Evolutionary conservation across 1,284 basidiomycete species (phyloP).

Genomic region (Tylopilus sp.): DNA sequence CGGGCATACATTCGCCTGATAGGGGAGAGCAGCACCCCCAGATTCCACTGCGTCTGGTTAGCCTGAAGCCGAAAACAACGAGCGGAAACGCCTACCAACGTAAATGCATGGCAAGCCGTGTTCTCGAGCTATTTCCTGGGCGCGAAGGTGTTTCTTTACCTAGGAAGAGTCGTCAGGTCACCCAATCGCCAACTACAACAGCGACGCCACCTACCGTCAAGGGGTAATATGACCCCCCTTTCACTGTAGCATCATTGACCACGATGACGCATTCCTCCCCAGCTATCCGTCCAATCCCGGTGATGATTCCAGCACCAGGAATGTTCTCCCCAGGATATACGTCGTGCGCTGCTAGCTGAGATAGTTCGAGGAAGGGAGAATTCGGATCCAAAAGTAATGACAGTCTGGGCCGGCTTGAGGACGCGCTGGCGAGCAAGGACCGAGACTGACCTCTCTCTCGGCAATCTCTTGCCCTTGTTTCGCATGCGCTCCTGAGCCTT

Average conservation of each 20-base stretch:
- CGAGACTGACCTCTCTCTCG: conserved; percentile 71
- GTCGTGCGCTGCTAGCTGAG: conserved; percentile 79
- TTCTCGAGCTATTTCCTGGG: conserved; percentile 89
- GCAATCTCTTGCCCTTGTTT: conserved; percentile 79
- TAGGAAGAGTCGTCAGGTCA: conserved; percentile 27
- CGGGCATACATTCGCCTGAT: conserved; percentile 75
- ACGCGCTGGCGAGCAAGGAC: neutral
- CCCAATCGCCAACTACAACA: neutral
- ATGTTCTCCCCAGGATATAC: conserved; percentile 78
- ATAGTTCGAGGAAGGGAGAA: conserved; percentile 88
- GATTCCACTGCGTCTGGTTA: conserved; percentile 67
- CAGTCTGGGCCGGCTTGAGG: conserved; percentile 39
- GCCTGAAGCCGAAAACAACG: neutral
- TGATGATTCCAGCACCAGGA: conserved; percentile 87
- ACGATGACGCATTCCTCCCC: conserved; percentile 85
- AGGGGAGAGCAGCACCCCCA: conserved; percentile 87
- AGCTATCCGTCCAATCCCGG: conserved; percentile 78
- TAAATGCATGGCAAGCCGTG: conserved; percentile 90
- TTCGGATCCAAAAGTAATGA: conserved; percentile 74
- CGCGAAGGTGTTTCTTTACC: conserved; percentile 94
- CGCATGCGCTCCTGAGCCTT: conserved; percentile 76
- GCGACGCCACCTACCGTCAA: conserved; percentile 57
- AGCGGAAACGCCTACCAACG: conserved; percentile 54
- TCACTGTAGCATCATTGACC: conserved; percentile 91
- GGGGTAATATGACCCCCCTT: conserved; percentile 91